Conservation (phyloP, 2,329 filamentous ascomycete species). For the Colletotrichum scovillei region DNA sequence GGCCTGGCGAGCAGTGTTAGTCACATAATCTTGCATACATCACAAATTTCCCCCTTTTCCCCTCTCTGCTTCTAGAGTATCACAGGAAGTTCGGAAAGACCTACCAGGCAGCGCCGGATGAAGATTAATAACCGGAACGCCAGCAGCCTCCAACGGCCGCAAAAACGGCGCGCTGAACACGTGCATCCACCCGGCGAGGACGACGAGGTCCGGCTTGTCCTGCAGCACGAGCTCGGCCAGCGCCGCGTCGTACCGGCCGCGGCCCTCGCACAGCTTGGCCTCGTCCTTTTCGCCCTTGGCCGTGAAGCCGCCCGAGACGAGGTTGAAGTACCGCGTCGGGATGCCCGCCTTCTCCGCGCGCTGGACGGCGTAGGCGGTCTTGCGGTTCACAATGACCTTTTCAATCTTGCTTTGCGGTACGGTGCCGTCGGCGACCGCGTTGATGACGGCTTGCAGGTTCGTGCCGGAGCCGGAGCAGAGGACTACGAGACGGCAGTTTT, state of each 20-base stretch:
- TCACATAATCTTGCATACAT: background rate
- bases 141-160: constrained; percentile 70
- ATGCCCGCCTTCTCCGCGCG: constrained; percentile 67
- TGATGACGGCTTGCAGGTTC: constrained; percentile 81
- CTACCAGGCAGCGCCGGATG: constrained; percentile 78
- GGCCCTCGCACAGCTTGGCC: constrained; percentile 63
- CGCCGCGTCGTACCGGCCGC: constrained; percentile 79
- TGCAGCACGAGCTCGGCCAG: constrained; percentile 75
- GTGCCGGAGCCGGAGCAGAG: constrained; percentile 80
- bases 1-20: constrained; percentile 55
- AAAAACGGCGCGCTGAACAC: constrained; percentile 79
- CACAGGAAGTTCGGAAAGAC: background rate
- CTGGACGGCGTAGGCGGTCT: constrained; percentile 54
- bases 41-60: background rate
- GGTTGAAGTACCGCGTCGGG: constrained; percentile 83
- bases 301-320: constrained; percentile 76
- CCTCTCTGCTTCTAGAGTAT: too few species aligned
- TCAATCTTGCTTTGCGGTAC: constrained; percentile 57
- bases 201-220: constrained; percentile 77
- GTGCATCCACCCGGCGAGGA: constrained; percentile 91
- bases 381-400: constrained; percentile 60
- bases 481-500: constrained; percentile 67
- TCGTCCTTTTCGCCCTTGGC: constrained; percentile 70
- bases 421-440: constrained; percentile 52
- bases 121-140: constrained; percentile 81